phyloP scores from a whole-genome alignment of 768 basidiomycete species.

The Polyporus arcularius region DNA sequence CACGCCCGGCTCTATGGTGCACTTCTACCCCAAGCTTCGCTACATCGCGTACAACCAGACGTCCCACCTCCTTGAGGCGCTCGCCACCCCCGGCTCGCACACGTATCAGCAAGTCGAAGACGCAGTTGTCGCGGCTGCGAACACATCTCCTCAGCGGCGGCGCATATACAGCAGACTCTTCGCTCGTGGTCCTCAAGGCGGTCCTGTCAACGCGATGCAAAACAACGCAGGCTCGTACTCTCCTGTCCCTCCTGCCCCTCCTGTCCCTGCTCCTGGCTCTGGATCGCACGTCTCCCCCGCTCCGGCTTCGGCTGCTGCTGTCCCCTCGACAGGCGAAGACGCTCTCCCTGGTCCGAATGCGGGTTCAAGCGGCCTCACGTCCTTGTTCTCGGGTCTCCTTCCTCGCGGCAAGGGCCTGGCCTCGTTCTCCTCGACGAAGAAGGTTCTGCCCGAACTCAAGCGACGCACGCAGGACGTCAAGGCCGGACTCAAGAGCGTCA shows the following conservation, averaged over 20 bases:
- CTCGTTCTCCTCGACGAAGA: not conserved
- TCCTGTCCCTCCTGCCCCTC: not conserved
- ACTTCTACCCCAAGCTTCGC: slow-evolving; percentile 56
- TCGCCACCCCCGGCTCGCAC: slow-evolving; percentile 40
- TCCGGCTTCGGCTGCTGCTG: not conserved
- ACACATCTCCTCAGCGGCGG: slow-evolving; percentile 11
- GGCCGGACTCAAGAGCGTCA: slow-evolving; percentile 32
- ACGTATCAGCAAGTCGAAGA: slow-evolving; percentile 46
- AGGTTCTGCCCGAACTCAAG: slow-evolving; percentile 12
- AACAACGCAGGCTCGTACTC: slow-evolving; percentile 1
- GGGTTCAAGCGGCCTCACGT: not conserved
- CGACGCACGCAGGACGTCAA: slow-evolving; percentile 25
- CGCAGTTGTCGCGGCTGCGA: slow-evolving; percentile 39
- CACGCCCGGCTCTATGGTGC: slow-evolving; percentile 78
- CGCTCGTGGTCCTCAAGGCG: slow-evolving; percentile 5
- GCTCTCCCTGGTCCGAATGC: slow-evolving; percentile 1
- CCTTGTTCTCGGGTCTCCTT: not conserved
- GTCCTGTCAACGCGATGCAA: slow-evolving; percentile 2
- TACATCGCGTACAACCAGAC: slow-evolving; percentile 52
- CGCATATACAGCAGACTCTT: slow-evolving; percentile 16
- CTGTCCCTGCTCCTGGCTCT: not conserved
- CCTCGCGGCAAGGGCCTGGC: not conserved
- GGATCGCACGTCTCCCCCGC: no score
- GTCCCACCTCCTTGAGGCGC: slow-evolving; percentile 32
- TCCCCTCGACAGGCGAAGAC: slow-evolving; percentile 1